Evolutionary conservation across 257 asterid species (phyloP).

Genomic region (Przewalskia tangutica): DNA sequence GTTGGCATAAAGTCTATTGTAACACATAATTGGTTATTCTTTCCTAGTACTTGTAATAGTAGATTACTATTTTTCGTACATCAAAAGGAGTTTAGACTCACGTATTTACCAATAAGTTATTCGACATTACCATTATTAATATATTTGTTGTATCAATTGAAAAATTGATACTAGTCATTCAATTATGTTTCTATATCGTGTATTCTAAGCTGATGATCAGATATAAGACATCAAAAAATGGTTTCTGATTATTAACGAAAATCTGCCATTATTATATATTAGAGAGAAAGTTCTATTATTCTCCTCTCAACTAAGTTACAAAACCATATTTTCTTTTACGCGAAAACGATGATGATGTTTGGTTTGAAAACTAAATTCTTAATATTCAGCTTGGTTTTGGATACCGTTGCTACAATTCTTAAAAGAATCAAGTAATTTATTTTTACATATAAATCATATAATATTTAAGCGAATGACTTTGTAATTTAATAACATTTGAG

Average conservation of each 20-base stretch:
- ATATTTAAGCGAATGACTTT: not conserved
- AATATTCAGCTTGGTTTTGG: not conserved
- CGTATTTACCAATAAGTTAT: not conserved
- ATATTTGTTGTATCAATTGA: not conserved
- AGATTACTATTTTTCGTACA: too few relatives aligned
- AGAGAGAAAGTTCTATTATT: not conserved
- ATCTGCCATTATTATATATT: not conserved
- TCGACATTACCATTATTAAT: not conserved
- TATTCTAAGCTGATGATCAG: not conserved
- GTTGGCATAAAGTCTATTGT: too few relatives aligned
- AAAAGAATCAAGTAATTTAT: not conserved
- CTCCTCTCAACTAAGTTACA: not conserved
- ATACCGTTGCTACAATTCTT: not conserved
- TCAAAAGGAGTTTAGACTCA: too few relatives aligned
- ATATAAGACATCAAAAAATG: not conserved
- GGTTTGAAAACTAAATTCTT: not conserved
- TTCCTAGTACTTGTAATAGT: too few relatives aligned
- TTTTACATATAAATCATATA: not conserved
- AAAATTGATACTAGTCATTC: not conserved
- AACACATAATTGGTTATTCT: too few relatives aligned
- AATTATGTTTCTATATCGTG: not conserved
- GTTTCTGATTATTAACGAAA: too few relatives aligned
- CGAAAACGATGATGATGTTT: not conserved
- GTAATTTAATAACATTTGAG: not conserved
- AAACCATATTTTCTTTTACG: not conserved